Base-by-base conservation (phyloP, 352 stramenopile genomes). In the Pythium rishiriense region DNA sequence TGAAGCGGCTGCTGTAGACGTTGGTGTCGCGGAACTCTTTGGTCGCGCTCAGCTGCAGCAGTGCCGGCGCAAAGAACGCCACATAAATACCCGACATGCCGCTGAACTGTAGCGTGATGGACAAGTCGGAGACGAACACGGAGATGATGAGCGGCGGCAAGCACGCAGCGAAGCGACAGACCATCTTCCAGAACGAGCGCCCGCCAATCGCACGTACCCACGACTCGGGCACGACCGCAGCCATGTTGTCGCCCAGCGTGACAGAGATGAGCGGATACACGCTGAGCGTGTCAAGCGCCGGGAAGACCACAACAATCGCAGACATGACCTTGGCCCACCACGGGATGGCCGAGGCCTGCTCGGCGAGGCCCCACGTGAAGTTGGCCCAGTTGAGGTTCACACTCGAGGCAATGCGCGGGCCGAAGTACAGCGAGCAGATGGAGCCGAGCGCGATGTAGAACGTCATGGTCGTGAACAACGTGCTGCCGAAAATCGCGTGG, bases 201-300 rank as follows among this genome's bases (percentile, higher is more conserved):
- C 68, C 70, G 29, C 72, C 67, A 24, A 72, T 53, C 2, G 69
- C 49, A 31, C 56, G 70, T 3, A 68, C 58, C 82, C 78, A 89
- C 17, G 31, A 39, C 33, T 74, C 64, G 4, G 80, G 79, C 24
- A 89, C 56, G 22, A 91, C 74, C 4, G 82, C 83, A 0, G 83
- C 76, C 69, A 97, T 88, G 72, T 96, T 97, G 69, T 96, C 88
- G 25, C 90, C 90, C n/a, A 97, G 77, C 19, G 90, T 97, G 45
- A 95, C 90, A 0, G 88, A 93, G 73, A 97, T 97, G 28, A 97
- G 68, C n/a, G 90, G 90, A 62, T 96, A 97, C 28, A 97, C 87
- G 52, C 85, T 96, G 54, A 97, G 68, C 11, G 89, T 97, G 63
- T 97, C 90, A 7, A 96, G 70, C 24, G 90, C 90, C 12, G 90